Percentiles rank a stretch among this genome's conserved stretches.
Conservation (phyloP, 2,329 filamentous ascomycete genomes). For the Aspergillus ochraceoroseus region DNA sequence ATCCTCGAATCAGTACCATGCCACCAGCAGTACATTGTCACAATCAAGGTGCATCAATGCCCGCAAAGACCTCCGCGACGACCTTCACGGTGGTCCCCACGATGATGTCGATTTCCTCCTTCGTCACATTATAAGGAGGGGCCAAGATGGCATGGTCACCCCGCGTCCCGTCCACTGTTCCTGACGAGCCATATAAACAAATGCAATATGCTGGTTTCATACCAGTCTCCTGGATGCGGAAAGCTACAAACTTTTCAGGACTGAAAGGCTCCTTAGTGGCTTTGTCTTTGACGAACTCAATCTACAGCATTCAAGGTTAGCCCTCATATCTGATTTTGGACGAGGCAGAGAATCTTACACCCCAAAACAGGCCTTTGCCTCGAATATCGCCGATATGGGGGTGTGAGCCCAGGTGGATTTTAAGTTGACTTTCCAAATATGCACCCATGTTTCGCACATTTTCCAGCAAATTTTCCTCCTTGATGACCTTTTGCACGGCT, state of each 20-base stretch:
- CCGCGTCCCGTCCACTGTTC: conserved; percentile 53
- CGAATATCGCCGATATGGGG: conserved; percentile 55
- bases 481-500: conserved; percentile 58
- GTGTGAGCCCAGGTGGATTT: conserved; percentile 42
- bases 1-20: too few species aligned
- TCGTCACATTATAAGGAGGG: conserved; percentile 62
- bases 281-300: conserved; percentile 58
- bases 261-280: conserved; percentile 52
- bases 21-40: too few species aligned
- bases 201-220: conserved; percentile 46
- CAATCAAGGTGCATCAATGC: too few species aligned
- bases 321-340: background rate
- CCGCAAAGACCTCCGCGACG: conserved; percentile 48
- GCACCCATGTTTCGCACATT: conserved; percentile 55
- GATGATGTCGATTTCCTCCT: conserved; percentile 53
- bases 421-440: conserved; percentile 42
- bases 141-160: conserved; percentile 68
- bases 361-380: conserved; percentile 57
- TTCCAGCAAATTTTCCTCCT: conserved; percentile 53
- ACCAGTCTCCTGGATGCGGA: conserved; percentile 50
- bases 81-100: conserved; percentile 50
- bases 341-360: conserved; percentile 41
- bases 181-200: conserved; percentile 59
- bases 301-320: conserved; percentile 21
- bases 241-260: conserved; percentile 43